These are phyloP conservation scores for Zygoascus hellenicus DNA, from an alignment of 1,139 yeast species.

Conservation along the genomic window DNA sequence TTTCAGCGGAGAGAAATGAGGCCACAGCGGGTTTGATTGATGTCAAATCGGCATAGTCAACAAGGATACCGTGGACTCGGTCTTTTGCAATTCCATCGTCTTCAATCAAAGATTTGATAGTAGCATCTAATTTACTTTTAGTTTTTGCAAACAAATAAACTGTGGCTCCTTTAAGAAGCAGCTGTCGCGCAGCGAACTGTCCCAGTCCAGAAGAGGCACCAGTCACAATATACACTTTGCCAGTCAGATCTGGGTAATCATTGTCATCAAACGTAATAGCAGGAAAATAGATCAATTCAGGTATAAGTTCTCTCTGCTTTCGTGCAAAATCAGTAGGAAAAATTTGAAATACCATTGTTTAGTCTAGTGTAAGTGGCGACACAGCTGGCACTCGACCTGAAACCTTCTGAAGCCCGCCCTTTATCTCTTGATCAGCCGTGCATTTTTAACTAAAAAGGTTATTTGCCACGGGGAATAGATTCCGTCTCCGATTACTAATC, in stretches of 20 bases:
- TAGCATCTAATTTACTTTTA: conserved; percentile 18
- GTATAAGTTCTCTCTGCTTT: not conserved
- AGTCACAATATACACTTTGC: conserved; percentile 33
- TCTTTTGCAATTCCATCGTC: conserved; percentile 17
- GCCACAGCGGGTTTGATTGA: conserved; percentile 41
- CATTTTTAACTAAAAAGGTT: too few species aligned
- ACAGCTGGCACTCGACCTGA: too few species aligned
- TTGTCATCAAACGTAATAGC: not conserved
- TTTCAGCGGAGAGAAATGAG: conserved; percentile 28
- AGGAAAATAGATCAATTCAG: not conserved
- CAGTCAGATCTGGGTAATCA: conserved; percentile 27
- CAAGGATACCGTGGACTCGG: conserved; percentile 13
- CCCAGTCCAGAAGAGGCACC: conserved; percentile 32
- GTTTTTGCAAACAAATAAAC: conserved; percentile 28
- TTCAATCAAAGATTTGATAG: conserved; percentile 16
- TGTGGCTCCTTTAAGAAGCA: conserved; percentile 25
- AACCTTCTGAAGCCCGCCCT: too few species aligned
- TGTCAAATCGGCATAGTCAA: conserved; percentile 44
- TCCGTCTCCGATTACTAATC: too few species aligned
- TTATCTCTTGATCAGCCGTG: too few species aligned
- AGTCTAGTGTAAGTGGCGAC: too few species aligned
- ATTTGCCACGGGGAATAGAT: too few species aligned
- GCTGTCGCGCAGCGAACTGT: conserved; percentile 20
- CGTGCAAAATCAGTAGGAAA: too few species aligned
- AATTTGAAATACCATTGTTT: too few species aligned